A percentile compares a stretch with the other conserved stretches of the same genome.
These are phyloP conservation scores for Cercophora newfieldiana DNA, from an alignment of 495 filamentous ascomycete genomes.

Conservation along the genomic window DNA sequence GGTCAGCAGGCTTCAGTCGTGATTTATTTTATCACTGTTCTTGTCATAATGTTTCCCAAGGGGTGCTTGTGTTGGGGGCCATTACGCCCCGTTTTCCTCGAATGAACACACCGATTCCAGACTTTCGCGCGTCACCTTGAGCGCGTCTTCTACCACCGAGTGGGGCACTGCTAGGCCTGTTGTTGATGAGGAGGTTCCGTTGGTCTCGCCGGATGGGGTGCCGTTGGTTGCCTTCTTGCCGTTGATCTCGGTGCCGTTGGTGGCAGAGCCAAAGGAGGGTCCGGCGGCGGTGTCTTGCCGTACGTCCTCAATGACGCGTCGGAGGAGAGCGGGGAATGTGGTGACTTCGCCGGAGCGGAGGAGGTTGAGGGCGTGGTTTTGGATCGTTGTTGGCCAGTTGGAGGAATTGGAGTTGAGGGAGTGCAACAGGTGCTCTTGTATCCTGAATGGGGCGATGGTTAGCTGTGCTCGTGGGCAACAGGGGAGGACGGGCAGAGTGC, in stretches of 20 bases:
- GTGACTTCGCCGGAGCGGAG: slow-evolving; percentile 54
- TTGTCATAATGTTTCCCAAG: not conserved
- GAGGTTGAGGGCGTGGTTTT: slow-evolving; percentile 51
- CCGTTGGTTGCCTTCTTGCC: slow-evolving; percentile 26
- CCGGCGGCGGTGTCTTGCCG: slow-evolving; percentile 41
- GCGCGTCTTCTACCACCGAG: slow-evolving; percentile 52
- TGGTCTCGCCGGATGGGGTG: slow-evolving; percentile 23
- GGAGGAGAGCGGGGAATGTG: slow-evolving; percentile 53
- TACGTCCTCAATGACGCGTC: slow-evolving; percentile 55
- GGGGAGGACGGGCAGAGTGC: not conserved
- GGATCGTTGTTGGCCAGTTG: slow-evolving; percentile 58
- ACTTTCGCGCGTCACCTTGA: slow-evolving; percentile 52
- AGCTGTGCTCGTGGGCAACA: slow-evolving; percentile 16
- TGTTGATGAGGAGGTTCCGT: slow-evolving; percentile 23
- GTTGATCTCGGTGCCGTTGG: slow-evolving; percentile 28
- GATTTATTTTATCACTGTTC: not conserved
- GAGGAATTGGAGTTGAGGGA: slow-evolving; percentile 49
- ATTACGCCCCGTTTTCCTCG: slow-evolving; percentile 36
- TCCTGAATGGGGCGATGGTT: slow-evolving; percentile 36
- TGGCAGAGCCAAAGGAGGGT: slow-evolving; percentile 19
- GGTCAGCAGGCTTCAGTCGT: slow-evolving; percentile 14
- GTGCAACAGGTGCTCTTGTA: slow-evolving; percentile 58
- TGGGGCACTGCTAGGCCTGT: slow-evolving; percentile 50
- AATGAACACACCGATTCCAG: slow-evolving; percentile 53
- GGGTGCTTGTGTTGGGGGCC: slow-evolving; percentile 2